Base-by-base conservation (phyloP, 805 yeast genomes). In the Pichia cephalocereana region DNA sequence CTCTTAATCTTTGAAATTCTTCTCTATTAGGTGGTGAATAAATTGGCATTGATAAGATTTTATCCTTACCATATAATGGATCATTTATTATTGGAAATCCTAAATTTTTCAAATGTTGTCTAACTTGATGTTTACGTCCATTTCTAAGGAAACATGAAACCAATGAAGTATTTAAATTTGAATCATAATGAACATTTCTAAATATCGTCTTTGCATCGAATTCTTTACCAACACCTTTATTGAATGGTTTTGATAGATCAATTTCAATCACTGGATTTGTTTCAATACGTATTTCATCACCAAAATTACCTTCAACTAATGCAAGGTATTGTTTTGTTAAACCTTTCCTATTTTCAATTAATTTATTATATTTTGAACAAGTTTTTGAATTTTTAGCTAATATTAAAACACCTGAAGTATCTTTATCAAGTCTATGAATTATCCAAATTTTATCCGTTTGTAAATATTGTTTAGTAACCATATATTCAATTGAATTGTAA, bases 81-180 rank as follows among this genome's bases (percentile, higher is more conserved):
- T 66, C 70, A 44, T 64, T 63, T 5, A 52, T 53, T 7, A 66
- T 62, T 1, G 65, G 66, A 44, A 53, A 56, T 0, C 71, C 73
- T 46, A 74, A 45, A 50, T 72, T 71, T 17, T 77, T 59, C 14
- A 77, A 57, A 58, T 77, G 82, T 14, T 76, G 74, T 17, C 82
- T 63, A 18, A 77, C 72, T 54, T 77, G 82, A 60, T 77, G 82
- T 66, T 68, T 73, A 44, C 71, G 67, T 0, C 82, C 82, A 0
- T 77, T 69, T 8, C 67, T 47, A 1, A 80, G 76, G 30, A 55
- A 54, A 50, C 80, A 75, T 44, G 55, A 40, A 1, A 77, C 74
- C 0, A 75, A 54, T 50, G 76, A 71, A 47, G 73, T 48, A 34
- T 63, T 49, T 3, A 51, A 36, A 4, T 52, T 46, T 2, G 43